These are phyloP conservation scores for Vicia villosa DNA, from an alignment of 306 rosid genomes.

Conservation along the genomic window DNA sequence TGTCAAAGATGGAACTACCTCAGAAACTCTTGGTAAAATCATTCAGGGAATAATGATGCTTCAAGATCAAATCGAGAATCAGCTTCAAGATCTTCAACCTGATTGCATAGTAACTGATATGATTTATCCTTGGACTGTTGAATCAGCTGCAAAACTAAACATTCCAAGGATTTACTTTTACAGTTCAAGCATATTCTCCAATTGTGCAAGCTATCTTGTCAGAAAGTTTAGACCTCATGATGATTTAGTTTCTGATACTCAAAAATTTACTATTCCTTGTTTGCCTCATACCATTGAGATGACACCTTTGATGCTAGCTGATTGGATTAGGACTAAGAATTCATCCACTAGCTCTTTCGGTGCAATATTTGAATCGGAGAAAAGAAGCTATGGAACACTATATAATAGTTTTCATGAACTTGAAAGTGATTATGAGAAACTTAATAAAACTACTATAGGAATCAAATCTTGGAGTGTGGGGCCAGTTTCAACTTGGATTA, in stretches of 20 bases:
- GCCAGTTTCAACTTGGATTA: slow-evolving; percentile 33
- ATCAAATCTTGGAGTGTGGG: slow-evolving; percentile 37
- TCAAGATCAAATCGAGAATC: slow-evolving; percentile 17
- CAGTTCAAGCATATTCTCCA: slow-evolving; percentile 36
- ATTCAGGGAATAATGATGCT: not conserved
- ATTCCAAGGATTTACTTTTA: slow-evolving; percentile 40
- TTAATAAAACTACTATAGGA: slow-evolving; percentile 15
- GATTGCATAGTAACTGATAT: slow-evolving; percentile 34
- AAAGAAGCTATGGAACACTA: slow-evolving; percentile 39
- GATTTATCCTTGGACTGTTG: slow-evolving; percentile 37
- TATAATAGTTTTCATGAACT: slow-evolving; percentile 38
- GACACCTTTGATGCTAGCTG: slow-evolving; percentile 8
- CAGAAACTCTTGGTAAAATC: slow-evolving; percentile 5
- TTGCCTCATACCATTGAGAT: slow-evolving; percentile 30
- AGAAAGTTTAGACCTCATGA: slow-evolving; percentile 33
- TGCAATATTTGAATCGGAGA: slow-evolving; percentile 22
- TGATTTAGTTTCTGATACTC: not conserved
- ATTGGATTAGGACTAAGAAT: not conserved
- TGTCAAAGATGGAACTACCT: slow-evolving; percentile 5
- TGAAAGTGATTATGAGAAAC: slow-evolving; percentile 35
- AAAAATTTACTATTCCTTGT: slow-evolving; percentile 29
- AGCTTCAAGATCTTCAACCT: slow-evolving; percentile 25
- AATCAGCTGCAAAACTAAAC: slow-evolving; percentile 35
- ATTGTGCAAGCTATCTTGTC: not conserved
- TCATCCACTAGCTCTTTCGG: not conserved